phyloP scores from a whole-genome alignment of 192 early-diverging fungal genomes.

The Geosiphon pyriformis region DNA sequence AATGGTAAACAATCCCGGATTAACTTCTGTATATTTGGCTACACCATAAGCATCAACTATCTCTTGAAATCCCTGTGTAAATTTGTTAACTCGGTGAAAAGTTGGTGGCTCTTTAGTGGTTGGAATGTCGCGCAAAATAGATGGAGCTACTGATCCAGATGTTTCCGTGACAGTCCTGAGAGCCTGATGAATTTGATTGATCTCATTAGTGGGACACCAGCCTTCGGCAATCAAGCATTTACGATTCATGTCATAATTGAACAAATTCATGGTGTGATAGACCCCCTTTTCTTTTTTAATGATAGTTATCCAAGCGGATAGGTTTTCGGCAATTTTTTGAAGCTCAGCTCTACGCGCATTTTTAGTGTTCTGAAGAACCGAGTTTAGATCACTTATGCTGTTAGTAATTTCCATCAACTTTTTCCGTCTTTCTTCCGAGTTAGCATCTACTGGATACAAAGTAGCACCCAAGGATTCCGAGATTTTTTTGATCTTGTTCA shows the following conservation, averaged over 20 bases:
- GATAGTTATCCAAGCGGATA: conserved; percentile 83
- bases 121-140: conserved; percentile 79
- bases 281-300: conserved; percentile 98
- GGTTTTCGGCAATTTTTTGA: conserved; percentile 74
- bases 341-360: conserved; percentile 81
- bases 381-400: conserved; percentile 83
- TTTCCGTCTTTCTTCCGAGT: conserved; percentile 79
- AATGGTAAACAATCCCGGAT: conserved; percentile 93
- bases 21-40: conserved; percentile 94
- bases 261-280: conserved; percentile 93
- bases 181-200: conserved; percentile 75
- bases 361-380: conserved; percentile 82
- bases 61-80: conserved; percentile 93
- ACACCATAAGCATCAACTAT: conserved; percentile 98
- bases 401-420: conserved; percentile 72
- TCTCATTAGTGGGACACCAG: conserved; percentile 90
- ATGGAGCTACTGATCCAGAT: conserved; percentile 83
- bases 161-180: conserved; percentile 81
- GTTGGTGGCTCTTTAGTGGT: conserved; percentile 92
- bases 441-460: conserved; percentile 82
- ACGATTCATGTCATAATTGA: conserved; percentile 90
- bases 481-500: conserved; percentile 89
- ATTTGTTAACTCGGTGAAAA: conserved; percentile 92
- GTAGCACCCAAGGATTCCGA: conserved; percentile 94
- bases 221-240: conserved; percentile 97